Evolutionary conservation across 139 green algal genomes (phyloP).

Genomic region (Chloropicon primus): DNA sequence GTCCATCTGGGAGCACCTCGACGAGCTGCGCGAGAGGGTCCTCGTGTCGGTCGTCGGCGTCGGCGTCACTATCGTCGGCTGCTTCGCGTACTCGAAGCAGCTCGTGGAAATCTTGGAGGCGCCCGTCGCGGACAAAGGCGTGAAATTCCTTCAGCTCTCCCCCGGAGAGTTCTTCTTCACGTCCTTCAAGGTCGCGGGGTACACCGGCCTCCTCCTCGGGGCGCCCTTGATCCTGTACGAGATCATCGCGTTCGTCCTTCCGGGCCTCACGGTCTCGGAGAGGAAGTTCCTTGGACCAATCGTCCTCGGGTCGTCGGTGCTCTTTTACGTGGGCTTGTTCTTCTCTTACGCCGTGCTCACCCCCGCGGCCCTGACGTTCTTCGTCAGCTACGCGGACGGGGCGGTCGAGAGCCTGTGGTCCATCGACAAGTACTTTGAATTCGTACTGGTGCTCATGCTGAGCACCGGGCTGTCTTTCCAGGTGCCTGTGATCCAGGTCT

Average conservation of each 20-base stretch:
- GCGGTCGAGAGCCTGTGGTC: slow-evolving; percentile 96
- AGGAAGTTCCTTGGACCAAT: slow-evolving; percentile 81
- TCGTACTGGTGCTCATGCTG: slow-evolving; percentile 95
- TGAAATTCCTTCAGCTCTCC: slow-evolving; percentile 93
- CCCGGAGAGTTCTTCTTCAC: slow-evolving; percentile 99
- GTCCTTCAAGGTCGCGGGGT: slow-evolving; percentile 94
- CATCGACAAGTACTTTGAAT: slow-evolving; percentile 99
- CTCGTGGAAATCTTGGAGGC: slow-evolving; percentile 91
- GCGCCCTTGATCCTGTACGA: slow-evolving; percentile 92
- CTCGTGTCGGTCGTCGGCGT: slow-evolving; percentile 51
- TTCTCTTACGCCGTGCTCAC: slow-evolving; percentile 94
- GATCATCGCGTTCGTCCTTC: slow-evolving; percentile 87
- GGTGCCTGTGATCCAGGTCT: slow-evolving; percentile 93
- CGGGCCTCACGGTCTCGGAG: slow-evolving; percentile 80
- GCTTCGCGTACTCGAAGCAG: slow-evolving; percentile 75
- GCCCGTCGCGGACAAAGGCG: slow-evolving; percentile 72
- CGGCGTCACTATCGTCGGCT: slow-evolving; percentile 50
- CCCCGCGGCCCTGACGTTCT: slow-evolving; percentile 93
- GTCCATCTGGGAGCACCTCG: slow-evolving; percentile 94
- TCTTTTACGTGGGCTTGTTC: slow-evolving; percentile 87
- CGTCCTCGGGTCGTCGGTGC: slow-evolving; percentile 76
- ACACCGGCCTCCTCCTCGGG: slow-evolving; percentile 77
- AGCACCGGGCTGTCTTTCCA: slow-evolving; percentile 56
- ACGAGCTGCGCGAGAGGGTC: slow-evolving; percentile 81
- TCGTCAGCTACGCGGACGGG: slow-evolving; percentile 87